These are phyloP conservation scores for Gossypium bickii DNA, from an alignment of 345 rosid species.

Conservation along the genomic window DNA sequence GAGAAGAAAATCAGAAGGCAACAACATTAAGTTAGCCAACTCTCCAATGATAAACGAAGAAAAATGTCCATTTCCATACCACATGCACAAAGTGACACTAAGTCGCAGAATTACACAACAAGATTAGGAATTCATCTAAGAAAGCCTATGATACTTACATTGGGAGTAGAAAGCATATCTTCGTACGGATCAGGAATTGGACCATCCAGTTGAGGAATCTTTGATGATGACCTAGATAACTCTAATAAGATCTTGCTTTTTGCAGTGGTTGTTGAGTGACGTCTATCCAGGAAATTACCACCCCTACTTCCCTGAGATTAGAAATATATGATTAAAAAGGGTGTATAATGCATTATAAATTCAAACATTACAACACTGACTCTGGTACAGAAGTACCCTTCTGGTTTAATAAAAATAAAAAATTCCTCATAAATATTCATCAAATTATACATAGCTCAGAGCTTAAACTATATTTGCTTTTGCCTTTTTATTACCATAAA, in stretches of 20 bases:
- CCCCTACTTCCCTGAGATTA: constrained; percentile 34
- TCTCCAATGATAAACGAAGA: constrained; percentile 6
- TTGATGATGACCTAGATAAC: constrained; percentile 29
- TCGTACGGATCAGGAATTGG: constrained; percentile 93
- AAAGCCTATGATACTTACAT: constrained; percentile 45
- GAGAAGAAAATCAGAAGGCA: constrained; percentile 9
- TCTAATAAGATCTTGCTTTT: constrained; percentile 20
- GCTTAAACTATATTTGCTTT: background rate
- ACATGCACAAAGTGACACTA: background rate
- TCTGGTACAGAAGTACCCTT: background rate
- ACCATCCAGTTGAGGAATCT: constrained; percentile 91
- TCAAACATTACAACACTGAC: background rate
- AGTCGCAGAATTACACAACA: background rate
- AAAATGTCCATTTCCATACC: background rate
- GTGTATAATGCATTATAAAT: background rate
- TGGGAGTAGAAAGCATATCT: constrained; percentile 85
- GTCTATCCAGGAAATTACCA: constrained; percentile 18
- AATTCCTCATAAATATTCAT: background rate
- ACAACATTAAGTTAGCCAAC: constrained; percentile 14
- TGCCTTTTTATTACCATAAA: background rate
- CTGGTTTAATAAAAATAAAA: background rate
- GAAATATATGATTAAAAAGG: constrained; percentile 7
- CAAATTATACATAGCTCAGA: background rate
- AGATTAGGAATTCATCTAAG: background rate
- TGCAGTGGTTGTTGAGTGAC: constrained; percentile 7